Conservation (phyloP, 2,329 filamentous ascomycete genomes). For the Mariannaea elegans region DNA sequence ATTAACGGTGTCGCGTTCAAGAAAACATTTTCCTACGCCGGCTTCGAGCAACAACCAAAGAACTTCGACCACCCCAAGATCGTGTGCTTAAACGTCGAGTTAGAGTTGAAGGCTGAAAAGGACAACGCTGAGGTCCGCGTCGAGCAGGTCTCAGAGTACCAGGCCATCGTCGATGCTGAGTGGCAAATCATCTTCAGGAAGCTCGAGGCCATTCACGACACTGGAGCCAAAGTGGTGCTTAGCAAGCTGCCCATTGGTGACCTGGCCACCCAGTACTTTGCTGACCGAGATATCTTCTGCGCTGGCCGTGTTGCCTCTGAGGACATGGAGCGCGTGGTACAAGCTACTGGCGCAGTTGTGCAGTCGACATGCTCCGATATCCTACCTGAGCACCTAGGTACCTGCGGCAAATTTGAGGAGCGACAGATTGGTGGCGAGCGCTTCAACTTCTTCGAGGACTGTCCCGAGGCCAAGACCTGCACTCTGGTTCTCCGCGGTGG, state of each 20-base stretch:
- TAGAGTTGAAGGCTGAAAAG: constrained; percentile 98
- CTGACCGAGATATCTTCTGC: constrained; percentile 98
- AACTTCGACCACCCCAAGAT: constrained; percentile 94
- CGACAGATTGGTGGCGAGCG: constrained; percentile 96
- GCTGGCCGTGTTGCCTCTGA: constrained; percentile 90
- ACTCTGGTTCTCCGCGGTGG: constrained; percentile 94
- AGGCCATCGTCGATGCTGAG: constrained; percentile 98
- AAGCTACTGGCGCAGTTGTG: constrained; percentile 89
- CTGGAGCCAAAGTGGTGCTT: constrained; percentile 95
- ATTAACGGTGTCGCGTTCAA: constrained; percentile 99
- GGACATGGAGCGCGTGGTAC: constrained; percentile 95
- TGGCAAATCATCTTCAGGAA: constrained; percentile 99
- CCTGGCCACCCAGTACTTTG: constrained; percentile 96
- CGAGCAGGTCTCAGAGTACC: constrained; percentile 98
- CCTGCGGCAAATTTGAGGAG: constrained; percentile 91
- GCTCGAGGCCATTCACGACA: constrained; percentile 92
- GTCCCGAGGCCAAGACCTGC: constrained; percentile 95
- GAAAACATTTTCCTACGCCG: constrained; percentile 99
- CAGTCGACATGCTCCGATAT: constrained; percentile 99
- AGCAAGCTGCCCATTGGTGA: constrained; percentile 98
- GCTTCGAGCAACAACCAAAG: constrained; percentile 99
- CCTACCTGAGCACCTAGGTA: constrained; percentile 85
- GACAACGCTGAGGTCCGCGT: constrained; percentile 98
- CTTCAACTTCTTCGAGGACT: constrained; percentile 98
- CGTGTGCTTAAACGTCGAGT: constrained; percentile 95